Evolutionary conservation across 2,329 filamentous ascomycete genomes (phyloP).

Genomic region (Aspergillus sp.): DNA sequence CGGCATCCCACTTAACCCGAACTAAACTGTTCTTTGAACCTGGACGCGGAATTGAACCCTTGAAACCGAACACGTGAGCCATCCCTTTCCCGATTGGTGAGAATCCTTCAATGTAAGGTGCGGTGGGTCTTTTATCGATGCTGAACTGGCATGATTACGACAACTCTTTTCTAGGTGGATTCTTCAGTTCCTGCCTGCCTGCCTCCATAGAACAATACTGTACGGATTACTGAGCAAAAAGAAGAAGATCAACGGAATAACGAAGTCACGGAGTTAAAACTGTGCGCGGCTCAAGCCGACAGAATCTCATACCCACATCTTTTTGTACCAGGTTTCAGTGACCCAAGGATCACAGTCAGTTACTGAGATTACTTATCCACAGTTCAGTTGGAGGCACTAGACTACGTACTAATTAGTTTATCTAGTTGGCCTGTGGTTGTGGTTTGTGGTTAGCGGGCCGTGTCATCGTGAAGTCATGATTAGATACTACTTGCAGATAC

Average conservation of each 20-base stretch:
- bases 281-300: background rate
- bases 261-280: no score
- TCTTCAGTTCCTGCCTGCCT: no score
- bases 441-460: background rate
- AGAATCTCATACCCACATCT: background rate
- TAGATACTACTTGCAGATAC: background rate
- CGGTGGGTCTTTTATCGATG: background rate
- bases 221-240: background rate
- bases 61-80: no score
- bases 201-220: background rate
- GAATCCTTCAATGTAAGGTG: background rate
- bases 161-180: background rate
- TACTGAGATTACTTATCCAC: no score
- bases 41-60: no score
- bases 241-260: background rate
- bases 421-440: no score
- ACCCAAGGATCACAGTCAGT: background rate
- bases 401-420: no score
- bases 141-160: background rate
- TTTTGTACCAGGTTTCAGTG: no score
- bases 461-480: conserved; percentile 9
- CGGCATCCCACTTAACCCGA: no score
- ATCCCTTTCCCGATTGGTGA: background rate
- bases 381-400: no score
- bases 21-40: no score